Evolutionary conservation across 192 early-diverging fungal species (phyloP).

Genomic region (Pilobolus umbonatus): DNA sequence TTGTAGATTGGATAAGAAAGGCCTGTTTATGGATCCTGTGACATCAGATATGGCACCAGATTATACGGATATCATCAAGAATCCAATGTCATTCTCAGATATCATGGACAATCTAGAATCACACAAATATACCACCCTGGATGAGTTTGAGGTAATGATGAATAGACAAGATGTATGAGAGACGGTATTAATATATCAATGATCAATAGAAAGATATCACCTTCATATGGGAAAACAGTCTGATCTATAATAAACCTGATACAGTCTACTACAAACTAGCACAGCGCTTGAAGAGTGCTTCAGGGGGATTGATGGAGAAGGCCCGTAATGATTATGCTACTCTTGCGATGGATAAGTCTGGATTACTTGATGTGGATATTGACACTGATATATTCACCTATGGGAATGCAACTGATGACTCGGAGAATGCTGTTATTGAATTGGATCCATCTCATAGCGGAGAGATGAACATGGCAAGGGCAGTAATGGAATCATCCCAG

Average conservation of each 20-base stretch:
- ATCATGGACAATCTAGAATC: constrained; percentile 54
- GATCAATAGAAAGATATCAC: too few relatives aligned
- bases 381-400: constrained; percentile 52
- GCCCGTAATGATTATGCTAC: constrained; percentile 40
- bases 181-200: too few relatives aligned
- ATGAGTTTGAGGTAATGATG: constrained; percentile 64
- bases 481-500: too few relatives aligned
- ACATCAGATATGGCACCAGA: constrained; percentile 62
- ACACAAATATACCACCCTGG: constrained; percentile 52
- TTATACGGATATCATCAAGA: constrained; percentile 61
- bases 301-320: constrained; percentile 33
- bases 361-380: constrained; percentile 38
- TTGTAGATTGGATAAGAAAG: constrained; percentile 58
- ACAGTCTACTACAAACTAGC: constrained; percentile 70
- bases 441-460: too few relatives aligned
- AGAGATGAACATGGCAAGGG: constrained; percentile 16
- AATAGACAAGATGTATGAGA: too few relatives aligned
- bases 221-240: constrained; percentile 68
- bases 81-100: constrained; percentile 77
- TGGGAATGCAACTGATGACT: constrained; percentile 6
- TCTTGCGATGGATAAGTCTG: constrained; percentile 33
- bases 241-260: constrained; percentile 69
- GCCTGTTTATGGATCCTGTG: constrained; percentile 68
- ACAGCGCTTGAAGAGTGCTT: constrained; percentile 41
- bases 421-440: not conserved